phyloP scores from a whole-genome alignment of 495 filamentous ascomycete genomes.

The Astrothelium subdiscretum region DNA sequence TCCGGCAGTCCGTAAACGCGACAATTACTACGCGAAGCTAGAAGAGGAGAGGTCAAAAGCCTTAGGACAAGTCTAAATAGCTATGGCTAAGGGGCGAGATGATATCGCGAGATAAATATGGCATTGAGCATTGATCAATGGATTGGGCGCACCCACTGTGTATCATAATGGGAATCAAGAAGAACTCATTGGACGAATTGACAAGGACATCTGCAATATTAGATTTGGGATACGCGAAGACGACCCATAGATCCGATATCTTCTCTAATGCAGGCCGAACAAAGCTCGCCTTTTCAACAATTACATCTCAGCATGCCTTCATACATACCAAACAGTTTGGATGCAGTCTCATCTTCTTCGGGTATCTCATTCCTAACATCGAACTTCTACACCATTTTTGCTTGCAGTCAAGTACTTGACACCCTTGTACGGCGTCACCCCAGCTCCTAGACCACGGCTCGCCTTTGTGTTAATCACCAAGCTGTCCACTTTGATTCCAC shows the following conservation, averaged over 20 bases:
- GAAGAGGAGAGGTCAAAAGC: slow-evolving; percentile 51
- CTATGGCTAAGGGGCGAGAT: background rate
- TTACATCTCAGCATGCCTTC: background rate
- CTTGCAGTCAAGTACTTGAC: slow-evolving; percentile 95
- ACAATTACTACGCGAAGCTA: slow-evolving; percentile 63
- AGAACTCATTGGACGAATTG: background rate
- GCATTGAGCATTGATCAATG: background rate
- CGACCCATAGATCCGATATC: background rate
- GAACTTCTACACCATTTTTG: slow-evolving; percentile 68
- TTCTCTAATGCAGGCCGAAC: background rate
- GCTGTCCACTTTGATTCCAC: slow-evolving; percentile 86
- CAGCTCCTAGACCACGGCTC: slow-evolving; percentile 75
- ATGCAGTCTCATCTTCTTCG: background rate
- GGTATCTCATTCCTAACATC: slow-evolving; percentile 38
- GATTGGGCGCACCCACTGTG: background rate
- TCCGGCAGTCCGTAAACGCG: slow-evolving; percentile 61
- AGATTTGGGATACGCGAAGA: background rate
- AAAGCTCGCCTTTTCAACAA: background rate
- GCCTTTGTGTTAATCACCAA: slow-evolving; percentile 73
- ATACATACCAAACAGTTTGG: background rate
- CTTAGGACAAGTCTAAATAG: slow-evolving; percentile 26
- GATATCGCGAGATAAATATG: background rate
- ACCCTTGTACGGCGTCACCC: slow-evolving; percentile 91
- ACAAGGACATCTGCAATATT: background rate
- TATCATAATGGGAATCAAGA: background rate